These are phyloP conservation scores for Fusarium subglutinans DNA, from an alignment of 2,329 filamentous ascomycete species.

Conservation along the genomic window DNA sequence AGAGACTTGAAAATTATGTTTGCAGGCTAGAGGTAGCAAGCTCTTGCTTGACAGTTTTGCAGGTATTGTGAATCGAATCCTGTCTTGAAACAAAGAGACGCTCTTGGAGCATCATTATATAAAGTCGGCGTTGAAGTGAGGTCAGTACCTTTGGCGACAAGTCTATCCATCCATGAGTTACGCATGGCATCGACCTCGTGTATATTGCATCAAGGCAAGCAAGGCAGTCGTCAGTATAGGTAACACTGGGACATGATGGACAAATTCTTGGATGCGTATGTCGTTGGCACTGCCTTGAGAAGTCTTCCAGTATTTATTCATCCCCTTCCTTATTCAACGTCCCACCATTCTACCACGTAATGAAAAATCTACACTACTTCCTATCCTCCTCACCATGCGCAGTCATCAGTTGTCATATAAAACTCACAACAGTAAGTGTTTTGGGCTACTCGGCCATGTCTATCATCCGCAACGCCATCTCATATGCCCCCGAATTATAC, in stretches of 20 bases:
- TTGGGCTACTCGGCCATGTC: constrained; percentile 31
- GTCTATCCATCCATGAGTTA: neutral
- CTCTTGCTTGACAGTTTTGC: neutral
- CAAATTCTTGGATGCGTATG: neutral
- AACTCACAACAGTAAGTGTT: constrained; percentile 18
- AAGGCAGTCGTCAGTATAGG: neutral
- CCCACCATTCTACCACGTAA: neutral
- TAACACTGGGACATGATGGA: neutral
- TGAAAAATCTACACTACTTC: neutral
- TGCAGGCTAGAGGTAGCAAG: neutral
- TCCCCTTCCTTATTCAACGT: neutral
- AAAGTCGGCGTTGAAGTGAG: neutral
- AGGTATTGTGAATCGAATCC: constrained; percentile 16
- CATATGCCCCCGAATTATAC: constrained; percentile 35
- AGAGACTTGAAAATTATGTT: neutral
- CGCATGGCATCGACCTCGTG: neutral
- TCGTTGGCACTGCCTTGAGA: neutral
- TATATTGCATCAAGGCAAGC: neutral
- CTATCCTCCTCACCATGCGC: neutral
- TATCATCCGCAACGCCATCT: constrained; percentile 44
- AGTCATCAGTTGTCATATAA: constrained; percentile 26
- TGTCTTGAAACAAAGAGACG: constrained; percentile 14
- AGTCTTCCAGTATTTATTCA: neutral
- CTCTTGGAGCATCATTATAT: neutral
- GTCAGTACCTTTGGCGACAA: neutral